phyloP scores from a whole-genome alignment of 2,329 filamentous ascomycete species.

The Pseudocercospora vitis region DNA sequence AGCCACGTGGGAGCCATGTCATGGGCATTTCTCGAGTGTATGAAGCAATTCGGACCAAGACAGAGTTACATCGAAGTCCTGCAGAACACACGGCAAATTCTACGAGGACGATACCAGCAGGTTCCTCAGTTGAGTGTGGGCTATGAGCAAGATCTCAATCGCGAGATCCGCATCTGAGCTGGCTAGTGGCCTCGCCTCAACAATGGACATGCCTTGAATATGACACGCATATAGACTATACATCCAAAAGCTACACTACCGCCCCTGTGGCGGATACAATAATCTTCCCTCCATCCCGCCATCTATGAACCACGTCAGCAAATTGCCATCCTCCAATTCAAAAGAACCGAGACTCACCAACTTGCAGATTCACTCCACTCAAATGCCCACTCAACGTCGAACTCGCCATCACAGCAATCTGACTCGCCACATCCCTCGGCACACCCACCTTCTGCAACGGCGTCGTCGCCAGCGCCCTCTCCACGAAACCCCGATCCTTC shows the following conservation, averaged over 20 bases:
- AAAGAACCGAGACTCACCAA: constrained; percentile 15
- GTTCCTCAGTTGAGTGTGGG: constrained; percentile 48
- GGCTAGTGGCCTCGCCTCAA: too few relatives aligned
- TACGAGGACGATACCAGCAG: constrained; percentile 46
- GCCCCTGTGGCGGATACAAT: constrained; percentile 21
- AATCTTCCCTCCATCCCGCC: constrained; percentile 36
- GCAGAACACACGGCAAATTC: constrained; percentile 41
- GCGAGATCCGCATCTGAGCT: constrained; percentile 22
- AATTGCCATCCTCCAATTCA: not conserved
- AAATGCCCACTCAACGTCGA: constrained; percentile 34
- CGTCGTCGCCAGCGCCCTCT: constrained; percentile 35
- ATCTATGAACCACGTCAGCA: constrained; percentile 32
- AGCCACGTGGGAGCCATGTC: constrained; percentile 49
- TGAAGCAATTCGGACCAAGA: constrained; percentile 38
- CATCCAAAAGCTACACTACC: not conserved
- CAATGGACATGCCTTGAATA: too few relatives aligned
- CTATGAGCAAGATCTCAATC: constrained; percentile 45
- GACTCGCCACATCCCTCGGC: constrained; percentile 33
- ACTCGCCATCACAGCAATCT: constrained; percentile 34
- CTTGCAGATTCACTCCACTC: constrained; percentile 30
- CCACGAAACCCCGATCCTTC: constrained; percentile 33
- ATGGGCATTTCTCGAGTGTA: constrained; percentile 50
- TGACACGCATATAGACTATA: too few relatives aligned
- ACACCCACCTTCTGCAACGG: constrained; percentile 34
- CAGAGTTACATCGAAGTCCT: constrained; percentile 46